phyloP scores from a whole-genome alignment of 148 eudicot species.

The Cornus kousa region DNA sequence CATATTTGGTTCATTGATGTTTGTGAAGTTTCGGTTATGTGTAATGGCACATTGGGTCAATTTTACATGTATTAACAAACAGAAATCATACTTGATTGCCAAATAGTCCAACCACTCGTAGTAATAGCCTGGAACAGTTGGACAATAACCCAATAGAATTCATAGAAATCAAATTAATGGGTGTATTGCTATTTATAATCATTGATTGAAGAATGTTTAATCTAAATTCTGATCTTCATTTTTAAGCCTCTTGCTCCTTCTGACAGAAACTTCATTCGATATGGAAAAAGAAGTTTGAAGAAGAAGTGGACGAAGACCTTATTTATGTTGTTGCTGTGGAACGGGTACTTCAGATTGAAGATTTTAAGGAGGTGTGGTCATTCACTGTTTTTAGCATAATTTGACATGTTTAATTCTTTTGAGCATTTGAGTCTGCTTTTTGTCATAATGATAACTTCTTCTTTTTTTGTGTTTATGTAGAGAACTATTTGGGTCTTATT shows the following conservation, averaged over 20 bases:
- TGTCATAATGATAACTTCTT: background rate
- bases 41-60: too few species aligned
- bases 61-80: too few species aligned
- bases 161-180: background rate
- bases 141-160: background rate
- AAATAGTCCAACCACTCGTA: too few species aligned
- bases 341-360: constrained; percentile 75
- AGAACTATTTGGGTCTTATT: background rate
- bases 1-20: too few species aligned
- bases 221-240: constrained; percentile 10
- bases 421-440: background rate
- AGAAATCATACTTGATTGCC: too few species aligned
- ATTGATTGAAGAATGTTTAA: background rate
- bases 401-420: constrained; percentile 9
- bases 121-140: too few species aligned
- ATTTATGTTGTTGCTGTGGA: constrained; percentile 71
- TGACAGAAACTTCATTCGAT: constrained; percentile 60
- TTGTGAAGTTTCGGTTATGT: too few species aligned
- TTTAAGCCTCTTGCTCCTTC: constrained; percentile 19
- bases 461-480: background rate
- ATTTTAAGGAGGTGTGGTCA: constrained; percentile 78
- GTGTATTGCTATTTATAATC: background rate
- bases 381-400: constrained; percentile 2
- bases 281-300: constrained; percentile 77
- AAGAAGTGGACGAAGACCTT: constrained; percentile 58